These are phyloP conservation scores for Plantago lanceolata DNA, from an alignment of 305 asterid species.

Conservation along the genomic window DNA sequence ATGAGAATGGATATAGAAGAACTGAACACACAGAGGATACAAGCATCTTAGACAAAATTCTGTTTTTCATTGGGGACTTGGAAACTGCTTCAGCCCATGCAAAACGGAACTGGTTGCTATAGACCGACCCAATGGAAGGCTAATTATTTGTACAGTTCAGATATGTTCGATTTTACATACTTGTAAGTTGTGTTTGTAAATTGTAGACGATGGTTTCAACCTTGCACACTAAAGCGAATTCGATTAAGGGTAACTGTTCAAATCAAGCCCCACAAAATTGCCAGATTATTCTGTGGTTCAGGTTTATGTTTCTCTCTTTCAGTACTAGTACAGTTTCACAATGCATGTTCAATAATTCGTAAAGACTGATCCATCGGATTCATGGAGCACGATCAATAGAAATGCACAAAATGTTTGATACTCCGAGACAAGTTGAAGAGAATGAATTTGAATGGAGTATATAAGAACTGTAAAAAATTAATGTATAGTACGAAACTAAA, in stretches of 20 bases:
- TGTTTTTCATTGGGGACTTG: slow-evolving; percentile 74
- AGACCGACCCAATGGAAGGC: slow-evolving; percentile 24
- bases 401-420: background rate
- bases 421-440: background rate
- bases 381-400: background rate
- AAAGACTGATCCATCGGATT: background rate
- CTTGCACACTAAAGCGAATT: too few species aligned
- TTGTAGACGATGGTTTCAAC: too few species aligned
- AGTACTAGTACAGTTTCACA: background rate
- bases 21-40: slow-evolving; percentile 31
- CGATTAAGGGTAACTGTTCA: too few species aligned
- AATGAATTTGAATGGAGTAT: slow-evolving; percentile 5
- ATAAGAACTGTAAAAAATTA: slow-evolving; percentile 18
- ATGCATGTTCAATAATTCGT: too few species aligned
- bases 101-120: slow-evolving; percentile 47
- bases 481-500: slow-evolving; percentile 21
- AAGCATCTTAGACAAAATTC: slow-evolving; percentile 57
- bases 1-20: slow-evolving; percentile 10
- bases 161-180: background rate
- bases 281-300: background rate
- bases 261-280: background rate
- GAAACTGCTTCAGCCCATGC: slow-evolving; percentile 57
- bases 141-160: background rate
- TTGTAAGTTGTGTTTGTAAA: too few species aligned
- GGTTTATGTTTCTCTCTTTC: background rate